Evolutionary conservation across 495 filamentous ascomycete genomes (phyloP).

Genomic region (Lichina pygmaea): DNA sequence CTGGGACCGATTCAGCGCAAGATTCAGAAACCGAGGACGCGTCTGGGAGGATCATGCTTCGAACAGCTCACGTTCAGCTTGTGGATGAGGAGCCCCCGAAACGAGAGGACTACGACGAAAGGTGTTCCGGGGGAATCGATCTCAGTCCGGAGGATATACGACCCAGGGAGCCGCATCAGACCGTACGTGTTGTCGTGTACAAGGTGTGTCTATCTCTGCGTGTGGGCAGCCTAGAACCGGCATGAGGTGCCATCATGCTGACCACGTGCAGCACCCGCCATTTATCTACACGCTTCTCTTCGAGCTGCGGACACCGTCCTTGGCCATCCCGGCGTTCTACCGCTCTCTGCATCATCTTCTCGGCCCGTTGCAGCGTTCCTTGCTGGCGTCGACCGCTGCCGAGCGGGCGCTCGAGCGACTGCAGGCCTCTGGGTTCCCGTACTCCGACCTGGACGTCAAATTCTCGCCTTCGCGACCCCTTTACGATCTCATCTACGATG

Average conservation of each 20-base stretch:
- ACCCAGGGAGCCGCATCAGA: constrained; percentile 21
- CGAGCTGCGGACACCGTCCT: constrained; percentile 33
- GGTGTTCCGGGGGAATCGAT: no score
- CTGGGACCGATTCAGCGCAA: background rate
- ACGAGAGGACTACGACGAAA: background rate
- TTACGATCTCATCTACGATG: constrained; percentile 73
- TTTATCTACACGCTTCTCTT: constrained; percentile 89
- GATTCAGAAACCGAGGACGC: background rate
- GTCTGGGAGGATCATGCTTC: background rate
- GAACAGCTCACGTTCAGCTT: background rate
- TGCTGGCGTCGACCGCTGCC: constrained; percentile 38
- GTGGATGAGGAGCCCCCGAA: background rate
- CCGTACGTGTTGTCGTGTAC: constrained; percentile 33
- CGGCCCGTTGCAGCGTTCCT: constrained; percentile 42
- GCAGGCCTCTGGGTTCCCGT: background rate
- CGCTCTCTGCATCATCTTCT: constrained; percentile 61
- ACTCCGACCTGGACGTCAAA: background rate
- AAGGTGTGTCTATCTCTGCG: constrained; percentile 16
- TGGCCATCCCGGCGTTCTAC: constrained; percentile 48
- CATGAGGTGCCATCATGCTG: background rate
- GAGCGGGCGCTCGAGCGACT: background rate
- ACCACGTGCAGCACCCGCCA: constrained; percentile 27
- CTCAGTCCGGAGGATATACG: no score
- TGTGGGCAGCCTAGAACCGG: background rate
- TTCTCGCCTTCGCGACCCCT: constrained; percentile 12